Evolutionary conservation across 306 rosid genomes (phyloP).

Genomic region (cucumber (Cucumis sativus)): DNA sequence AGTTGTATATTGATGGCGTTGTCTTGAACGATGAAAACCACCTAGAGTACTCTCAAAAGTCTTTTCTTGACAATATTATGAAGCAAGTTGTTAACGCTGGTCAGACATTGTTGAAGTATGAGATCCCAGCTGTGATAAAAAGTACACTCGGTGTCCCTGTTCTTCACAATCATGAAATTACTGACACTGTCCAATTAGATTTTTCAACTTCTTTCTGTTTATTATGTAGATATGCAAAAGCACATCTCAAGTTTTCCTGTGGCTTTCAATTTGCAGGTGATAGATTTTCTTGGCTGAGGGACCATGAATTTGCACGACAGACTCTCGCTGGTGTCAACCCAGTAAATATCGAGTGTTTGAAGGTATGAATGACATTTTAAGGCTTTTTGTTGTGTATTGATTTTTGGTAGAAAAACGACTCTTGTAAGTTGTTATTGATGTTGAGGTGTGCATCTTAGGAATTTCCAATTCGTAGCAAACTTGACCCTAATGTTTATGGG

Average conservation of each 20-base stretch:
- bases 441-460: conserved; percentile 32
- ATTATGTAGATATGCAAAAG: neutral
- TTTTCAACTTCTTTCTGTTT: neutral
- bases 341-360: conserved; percentile 72
- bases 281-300: conserved; percentile 80
- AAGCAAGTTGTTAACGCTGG: conserved; percentile 46
- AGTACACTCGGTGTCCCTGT: conserved; percentile 21
- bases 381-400: neutral
- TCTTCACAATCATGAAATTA: neutral
- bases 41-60: conserved; percentile 15
- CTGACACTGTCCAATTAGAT: neutral
- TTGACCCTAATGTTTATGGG: conserved; percentile 64
- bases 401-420: neutral
- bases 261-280: conserved; percentile 36
- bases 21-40: conserved; percentile 47
- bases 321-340: conserved; percentile 89
- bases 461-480: conserved; percentile 67
- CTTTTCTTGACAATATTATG: conserved; percentile 33
- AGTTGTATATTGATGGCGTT: conserved; percentile 69
- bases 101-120: conserved; percentile 54
- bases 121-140: conserved; percentile 61
- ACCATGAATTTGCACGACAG: conserved; percentile 89
- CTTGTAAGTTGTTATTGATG: conserved; percentile 6
- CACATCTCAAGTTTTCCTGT: conserved; percentile 1
- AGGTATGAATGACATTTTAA: conserved; percentile 32